phyloP scores from a whole-genome alignment of 1,139 yeast genomes.

The Candida pseudoviswanathii region DNA sequence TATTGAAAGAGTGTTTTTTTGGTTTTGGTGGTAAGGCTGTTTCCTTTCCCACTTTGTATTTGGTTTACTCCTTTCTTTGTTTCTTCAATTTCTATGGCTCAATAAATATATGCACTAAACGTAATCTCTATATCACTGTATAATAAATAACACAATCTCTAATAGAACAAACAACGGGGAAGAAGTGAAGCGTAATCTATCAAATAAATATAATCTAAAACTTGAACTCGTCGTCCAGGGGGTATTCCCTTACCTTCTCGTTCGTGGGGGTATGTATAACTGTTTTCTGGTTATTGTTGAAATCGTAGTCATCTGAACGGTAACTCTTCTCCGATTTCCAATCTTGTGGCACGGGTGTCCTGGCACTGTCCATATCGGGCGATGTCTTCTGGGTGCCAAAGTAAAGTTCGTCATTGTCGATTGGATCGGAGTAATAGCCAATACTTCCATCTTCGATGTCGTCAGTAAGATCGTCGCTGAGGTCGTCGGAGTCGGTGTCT shows the following conservation, averaged over 20 bases:
- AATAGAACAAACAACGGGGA: background rate
- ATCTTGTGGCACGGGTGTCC: background rate
- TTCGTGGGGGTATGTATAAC: background rate
- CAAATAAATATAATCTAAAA: background rate
- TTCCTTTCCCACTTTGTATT: background rate
- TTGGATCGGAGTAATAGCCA: background rate
- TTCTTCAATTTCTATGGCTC: background rate
- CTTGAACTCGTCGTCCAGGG: background rate
- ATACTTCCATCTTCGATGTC: background rate
- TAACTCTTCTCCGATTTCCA: slow-evolving; percentile 1
- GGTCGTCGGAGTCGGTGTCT: background rate
- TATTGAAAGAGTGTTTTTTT: background rate
- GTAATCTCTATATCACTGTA: background rate
- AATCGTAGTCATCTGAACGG: background rate
- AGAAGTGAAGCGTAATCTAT: background rate
- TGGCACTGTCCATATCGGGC: background rate
- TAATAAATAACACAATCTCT: background rate
- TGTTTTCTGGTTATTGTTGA: background rate
- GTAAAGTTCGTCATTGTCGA: slow-evolving; percentile 2
- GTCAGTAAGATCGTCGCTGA: background rate
- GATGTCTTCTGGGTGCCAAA: background rate
- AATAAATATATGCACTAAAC: background rate
- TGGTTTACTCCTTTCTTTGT: background rate
- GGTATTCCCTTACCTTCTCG: background rate
- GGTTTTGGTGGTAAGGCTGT: background rate